Percentiles rank a stretch among this genome's conserved stretches.
phyloP scores from a whole-genome alignment of 805 yeast species.

The Metschnikowia matae region DNA sequence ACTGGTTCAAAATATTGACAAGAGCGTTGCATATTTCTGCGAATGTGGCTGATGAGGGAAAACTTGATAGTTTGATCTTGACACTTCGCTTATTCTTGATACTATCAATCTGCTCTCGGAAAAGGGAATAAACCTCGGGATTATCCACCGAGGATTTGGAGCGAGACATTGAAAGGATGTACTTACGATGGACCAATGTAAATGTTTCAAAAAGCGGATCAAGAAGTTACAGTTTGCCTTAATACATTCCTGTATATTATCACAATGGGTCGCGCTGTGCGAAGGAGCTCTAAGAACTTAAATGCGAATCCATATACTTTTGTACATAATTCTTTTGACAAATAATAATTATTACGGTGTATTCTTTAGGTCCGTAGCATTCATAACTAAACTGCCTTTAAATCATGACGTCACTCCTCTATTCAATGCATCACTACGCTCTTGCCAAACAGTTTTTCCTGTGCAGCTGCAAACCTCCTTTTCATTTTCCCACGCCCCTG shows the following conservation, averaged over 20 bases:
- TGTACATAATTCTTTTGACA: neutral
- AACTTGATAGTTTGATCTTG: conserved; percentile 11
- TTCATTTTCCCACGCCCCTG: conserved; percentile 96
- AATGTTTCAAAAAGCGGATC: neutral
- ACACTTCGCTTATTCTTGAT: conserved; percentile 13
- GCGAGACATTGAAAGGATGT: conserved; percentile 2
- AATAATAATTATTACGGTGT: neutral
- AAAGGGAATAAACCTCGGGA: conserved; percentile 1
- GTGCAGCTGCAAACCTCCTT: conserved; percentile 91
- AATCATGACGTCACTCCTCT: conserved; percentile 45
- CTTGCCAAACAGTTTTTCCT: conserved; percentile 96
- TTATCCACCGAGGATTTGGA: neutral
- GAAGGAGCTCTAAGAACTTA: neutral
- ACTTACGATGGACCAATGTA: neutral
- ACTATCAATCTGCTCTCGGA: conserved; percentile 10
- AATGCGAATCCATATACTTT: neutral
- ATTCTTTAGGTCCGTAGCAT: neutral
- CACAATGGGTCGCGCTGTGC: conserved; percentile 1
- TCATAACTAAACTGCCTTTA: neutral
- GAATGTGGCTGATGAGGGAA: conserved; percentile 9
- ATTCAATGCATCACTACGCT: conserved; percentile 67
- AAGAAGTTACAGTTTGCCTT: neutral
- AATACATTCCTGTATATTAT: neutral
- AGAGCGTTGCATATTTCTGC: conserved; percentile 13
- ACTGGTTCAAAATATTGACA: conserved; percentile 6